Evolutionary conservation across 2,329 filamentous ascomycete genomes (phyloP).

Genomic region (Periglandula ipomoeae): DNA sequence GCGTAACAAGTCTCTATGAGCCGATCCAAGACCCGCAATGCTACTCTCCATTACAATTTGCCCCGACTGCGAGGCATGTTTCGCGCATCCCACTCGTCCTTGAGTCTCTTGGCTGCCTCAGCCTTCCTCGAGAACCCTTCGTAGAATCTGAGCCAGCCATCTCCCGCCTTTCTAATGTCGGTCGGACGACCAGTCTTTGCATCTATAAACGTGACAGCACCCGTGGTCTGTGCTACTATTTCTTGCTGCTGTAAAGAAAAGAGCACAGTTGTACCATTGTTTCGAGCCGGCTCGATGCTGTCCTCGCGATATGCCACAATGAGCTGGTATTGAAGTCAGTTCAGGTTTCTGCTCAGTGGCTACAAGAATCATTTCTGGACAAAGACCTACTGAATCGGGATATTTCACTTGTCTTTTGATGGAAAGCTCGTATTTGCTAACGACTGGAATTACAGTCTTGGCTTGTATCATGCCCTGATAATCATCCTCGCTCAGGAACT

Average conservation of each 20-base stretch:
- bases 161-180: slow-evolving; percentile 7
- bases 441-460: slow-evolving; percentile 12
- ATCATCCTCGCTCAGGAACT: slow-evolving; percentile 15
- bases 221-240: slow-evolving; percentile 7
- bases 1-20: too few relatives aligned
- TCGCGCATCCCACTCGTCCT: slow-evolving; percentile 10
- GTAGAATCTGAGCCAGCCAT: slow-evolving; percentile 4
- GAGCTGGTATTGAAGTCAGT: too few relatives aligned
- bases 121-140: slow-evolving; percentile 6
- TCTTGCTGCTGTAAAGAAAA: slow-evolving; percentile 11
- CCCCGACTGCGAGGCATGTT: too few relatives aligned
- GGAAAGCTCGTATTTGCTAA: slow-evolving; percentile 14
- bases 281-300: slow-evolving; percentile 8
- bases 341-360: too few relatives aligned
- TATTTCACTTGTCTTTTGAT: slow-evolving; percentile 16
- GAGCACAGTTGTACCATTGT: slow-evolving; percentile 1
- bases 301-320: slow-evolving; percentile 10
- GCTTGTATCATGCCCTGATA: slow-evolving; percentile 16
- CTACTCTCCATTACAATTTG: too few relatives aligned
- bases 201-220: slow-evolving; percentile 5
- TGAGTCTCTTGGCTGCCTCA: neutral
- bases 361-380: too few relatives aligned
- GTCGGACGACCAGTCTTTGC: slow-evolving; percentile 7
- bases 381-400: slow-evolving; percentile 8
- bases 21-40: too few relatives aligned